Percentiles rank a stretch among this genome's conserved stretches.
Evolutionary conservation across 1,284 basidiomycete genomes (phyloP).

Genomic region (Malassezia japonica): DNA sequence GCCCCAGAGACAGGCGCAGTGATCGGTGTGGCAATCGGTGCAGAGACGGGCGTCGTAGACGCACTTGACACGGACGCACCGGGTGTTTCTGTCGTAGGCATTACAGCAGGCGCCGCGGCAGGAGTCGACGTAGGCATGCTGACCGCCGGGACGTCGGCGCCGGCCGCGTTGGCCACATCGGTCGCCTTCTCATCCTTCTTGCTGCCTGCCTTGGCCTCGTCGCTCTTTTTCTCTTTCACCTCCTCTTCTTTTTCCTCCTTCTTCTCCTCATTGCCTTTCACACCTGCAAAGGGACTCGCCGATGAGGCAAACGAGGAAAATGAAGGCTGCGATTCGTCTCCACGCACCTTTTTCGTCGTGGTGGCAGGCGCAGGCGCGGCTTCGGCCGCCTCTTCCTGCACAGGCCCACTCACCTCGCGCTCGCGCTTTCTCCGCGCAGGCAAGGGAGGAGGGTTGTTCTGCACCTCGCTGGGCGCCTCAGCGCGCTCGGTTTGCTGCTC

Average conservation of each 20-base stretch:
- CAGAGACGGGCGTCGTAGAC: too few species aligned
- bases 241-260: neutral
- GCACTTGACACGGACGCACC: too few species aligned
- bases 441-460: neutral
- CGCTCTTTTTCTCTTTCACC: neutral
- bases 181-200: neutral
- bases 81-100: too few species aligned
- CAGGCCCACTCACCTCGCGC: too few species aligned
- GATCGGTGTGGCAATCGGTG: too few species aligned
- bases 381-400: neutral
- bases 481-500: too few species aligned
- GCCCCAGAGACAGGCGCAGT: too few species aligned
- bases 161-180: neutral
- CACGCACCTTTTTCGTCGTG: neutral
- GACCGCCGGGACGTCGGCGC: too few species aligned
- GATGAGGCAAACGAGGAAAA: neutral
- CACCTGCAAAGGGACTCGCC: too few species aligned
- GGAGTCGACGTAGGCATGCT: too few species aligned
- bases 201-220: neutral
- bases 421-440: slow-evolving; percentile 4
- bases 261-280: neutral
- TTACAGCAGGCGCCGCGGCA: too few species aligned
- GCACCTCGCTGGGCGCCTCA: too few species aligned
- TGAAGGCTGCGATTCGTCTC: neutral
- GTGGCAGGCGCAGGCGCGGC: neutral